Base-by-base conservation (phyloP, 768 basidiomycete species). In the Mycena vulgaris region DNA sequence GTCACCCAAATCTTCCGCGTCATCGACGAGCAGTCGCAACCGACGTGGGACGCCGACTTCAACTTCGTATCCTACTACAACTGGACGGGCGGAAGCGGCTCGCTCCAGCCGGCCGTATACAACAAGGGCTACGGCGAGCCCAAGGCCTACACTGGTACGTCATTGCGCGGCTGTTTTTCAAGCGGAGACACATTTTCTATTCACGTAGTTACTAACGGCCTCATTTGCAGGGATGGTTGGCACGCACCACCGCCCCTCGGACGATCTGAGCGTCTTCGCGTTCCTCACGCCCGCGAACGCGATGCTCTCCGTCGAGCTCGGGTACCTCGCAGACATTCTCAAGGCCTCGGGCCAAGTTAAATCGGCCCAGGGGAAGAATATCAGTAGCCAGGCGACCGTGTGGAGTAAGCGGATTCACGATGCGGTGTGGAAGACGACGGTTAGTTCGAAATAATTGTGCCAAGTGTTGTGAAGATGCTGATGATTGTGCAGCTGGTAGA, bases 281-380 rank as follows among this genome's bases (percentile, higher is more conserved):
- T 95, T 93, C 79, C 83, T 93, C 67, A 92, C 89, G 0, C 90
- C 93, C 3, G 93, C 92, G 10, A 95, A 95, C 79, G 93, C 93
- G 9, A 93, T 95, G 92, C 83, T 95, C 62, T 92, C 90, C 64
- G 92, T 94, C 21, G 93, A 95, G 76, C 79, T 94, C 48, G 80
- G 75, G 10, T 83, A 93, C 73, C 77, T 94, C 31, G 91, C 89
- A 0, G 79, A 84, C 17, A 83, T 94, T 27, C 81, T 95, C 40
- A 47, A 37, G 3, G 17, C 27, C 5, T 69, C 68, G 7, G 64
- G 64, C 0, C 68, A 73, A 28, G 27, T 55, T 0, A 66, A 33
- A 89, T 92, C 70, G 77, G 79, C 28, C 80, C 83, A 8, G 81
- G 82, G 19, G 80, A 88, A 65, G n/a, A 85, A 89, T 60, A 78